Evolutionary conservation across 2,329 filamentous ascomycete genomes (phyloP), one percentile per base, ranked within the genome.

Genomic region (Aureobasidium sp.): DNA sequence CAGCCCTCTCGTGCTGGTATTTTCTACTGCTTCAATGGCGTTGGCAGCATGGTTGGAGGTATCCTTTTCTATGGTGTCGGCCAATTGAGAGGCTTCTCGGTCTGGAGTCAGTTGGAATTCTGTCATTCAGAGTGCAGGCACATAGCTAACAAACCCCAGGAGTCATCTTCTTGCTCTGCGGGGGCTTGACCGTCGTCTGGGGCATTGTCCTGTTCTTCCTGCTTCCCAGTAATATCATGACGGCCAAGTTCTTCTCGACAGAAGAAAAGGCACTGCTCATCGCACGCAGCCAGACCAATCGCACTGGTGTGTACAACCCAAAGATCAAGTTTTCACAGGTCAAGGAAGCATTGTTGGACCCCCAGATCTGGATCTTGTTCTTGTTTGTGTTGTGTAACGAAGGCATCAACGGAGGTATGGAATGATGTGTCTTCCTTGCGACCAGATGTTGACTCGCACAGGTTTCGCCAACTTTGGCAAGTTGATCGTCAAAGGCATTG

Each of bases 21-120:
- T n/a, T 75, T 75, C 72, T 86, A 87, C 70, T 88, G 88, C 83
- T 89, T 89, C 85, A 90, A 89, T 68, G 86, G 87, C 1, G 79
- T 78, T 1, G 86, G 89, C 67, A 85, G 88, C 66, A 84, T 88
- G 49, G 83, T 88, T 2, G 86, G 86, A 31, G 86, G 86, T 2
- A 79, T 89, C 1, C 75, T 89, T 0, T 86, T 86, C 3, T 83
- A 82, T 64, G 78, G 68, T 27, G 73, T 77, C 62, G 69, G 69
- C 17, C 68, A 73, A 46, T 68, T 69, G 35, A 66, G 69, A 21
- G 66, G 66, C 1, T 69, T 69, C 35, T 62, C 66, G 10, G 65
- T 69, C 15, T 69, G 68, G 68, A 62, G 67, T 51, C 10, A 27
- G 40, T 46, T 1, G 21, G 4, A 13, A 10, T 19, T 13, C 13